Conservation (phyloP, 169 alveolate species). For the Besnoitia besnoiti region DNA sequence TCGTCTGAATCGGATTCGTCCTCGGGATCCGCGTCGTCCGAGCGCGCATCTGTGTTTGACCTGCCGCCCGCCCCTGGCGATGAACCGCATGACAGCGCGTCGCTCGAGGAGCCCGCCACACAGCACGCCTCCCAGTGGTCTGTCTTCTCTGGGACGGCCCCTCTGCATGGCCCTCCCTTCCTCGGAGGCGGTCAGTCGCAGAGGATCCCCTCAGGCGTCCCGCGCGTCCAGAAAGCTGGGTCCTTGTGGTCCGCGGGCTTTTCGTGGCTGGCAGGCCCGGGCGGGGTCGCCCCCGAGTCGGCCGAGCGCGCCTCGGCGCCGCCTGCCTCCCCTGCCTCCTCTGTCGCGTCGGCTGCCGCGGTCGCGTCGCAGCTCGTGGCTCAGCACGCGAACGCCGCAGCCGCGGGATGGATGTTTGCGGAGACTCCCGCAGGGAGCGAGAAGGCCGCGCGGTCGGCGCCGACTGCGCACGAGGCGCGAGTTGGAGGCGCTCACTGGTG, state of each 20-base stretch:
- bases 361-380: neutral
- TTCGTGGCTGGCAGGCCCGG: neutral
- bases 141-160: too few species aligned
- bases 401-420: neutral
- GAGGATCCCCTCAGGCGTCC: neutral
- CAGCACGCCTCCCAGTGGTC: too few species aligned
- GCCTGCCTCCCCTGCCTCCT: neutral
- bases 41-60: too few species aligned
- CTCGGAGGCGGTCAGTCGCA: neutral
- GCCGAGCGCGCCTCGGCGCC: neutral
- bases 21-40: too few species aligned
- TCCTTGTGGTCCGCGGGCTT: too few species aligned
- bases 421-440: neutral
- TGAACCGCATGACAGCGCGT: too few species aligned
- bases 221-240: neutral
- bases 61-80: too few species aligned
- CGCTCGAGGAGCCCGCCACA: too few species aligned
- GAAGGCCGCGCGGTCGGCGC: neutral
- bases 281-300: neutral
- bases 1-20: too few species aligned
- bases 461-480: conserved; percentile 1
- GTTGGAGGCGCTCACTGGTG: neutral
- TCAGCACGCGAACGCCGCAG: neutral
- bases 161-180: too few species aligned
- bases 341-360: neutral